Evolutionary conservation across 495 filamentous ascomycete species (phyloP).

Genomic region (Margaritispora aquatica): DNA sequence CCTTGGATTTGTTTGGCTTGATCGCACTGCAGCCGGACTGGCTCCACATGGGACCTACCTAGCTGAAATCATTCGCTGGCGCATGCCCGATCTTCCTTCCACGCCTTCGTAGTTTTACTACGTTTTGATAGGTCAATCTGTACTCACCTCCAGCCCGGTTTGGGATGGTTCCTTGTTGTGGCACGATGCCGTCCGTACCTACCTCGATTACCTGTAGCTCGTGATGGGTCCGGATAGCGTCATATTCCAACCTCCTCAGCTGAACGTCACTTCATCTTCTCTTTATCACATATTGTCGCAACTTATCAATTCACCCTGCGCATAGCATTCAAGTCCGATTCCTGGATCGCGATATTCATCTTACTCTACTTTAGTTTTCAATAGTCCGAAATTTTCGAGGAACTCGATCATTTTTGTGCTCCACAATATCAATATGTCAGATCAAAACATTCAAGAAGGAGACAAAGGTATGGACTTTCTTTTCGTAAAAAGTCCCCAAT

Average conservation of each 20-base stretch:
- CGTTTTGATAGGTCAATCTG: neutral
- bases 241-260: conserved; percentile 14
- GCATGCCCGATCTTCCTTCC: neutral
- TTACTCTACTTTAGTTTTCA: neutral
- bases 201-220: conserved; percentile 7
- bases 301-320: conserved; percentile 11
- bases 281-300: conserved; percentile 15
- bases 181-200: neutral
- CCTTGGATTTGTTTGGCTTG: neutral
- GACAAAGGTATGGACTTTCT: conserved; percentile 21
- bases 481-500: too few relatives aligned
- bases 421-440: conserved; percentile 9
- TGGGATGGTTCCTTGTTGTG: conserved; percentile 11
- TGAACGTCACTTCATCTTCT: conserved; percentile 9
- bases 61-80: conserved; percentile 6
- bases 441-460: conserved; percentile 17
- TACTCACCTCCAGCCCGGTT: neutral
- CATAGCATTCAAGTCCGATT: conserved; percentile 3
- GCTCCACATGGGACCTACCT: neutral
- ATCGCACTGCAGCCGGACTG: neutral
- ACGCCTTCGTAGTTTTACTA: neutral
- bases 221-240: conserved; percentile 4
- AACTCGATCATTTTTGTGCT: conserved; percentile 1
- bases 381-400: neutral
- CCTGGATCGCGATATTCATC: neutral